phyloP scores from a whole-genome alignment of 495 filamentous ascomycete species.

The Rhizodiscina lignyota region DNA sequence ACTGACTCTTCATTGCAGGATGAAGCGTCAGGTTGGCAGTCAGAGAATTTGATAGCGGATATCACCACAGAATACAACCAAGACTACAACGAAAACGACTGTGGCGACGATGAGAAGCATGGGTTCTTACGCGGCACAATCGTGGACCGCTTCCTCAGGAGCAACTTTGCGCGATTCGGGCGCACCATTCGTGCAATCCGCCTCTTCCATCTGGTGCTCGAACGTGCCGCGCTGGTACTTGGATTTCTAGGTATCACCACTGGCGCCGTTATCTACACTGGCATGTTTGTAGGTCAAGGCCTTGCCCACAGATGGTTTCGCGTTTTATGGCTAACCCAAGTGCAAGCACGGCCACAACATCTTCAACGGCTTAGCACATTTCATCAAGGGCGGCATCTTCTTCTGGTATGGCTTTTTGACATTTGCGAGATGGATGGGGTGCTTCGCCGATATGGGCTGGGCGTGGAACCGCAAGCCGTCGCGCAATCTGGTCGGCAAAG shows the following conservation, averaged over 20 bases:
- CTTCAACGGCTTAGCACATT: conserved; percentile 84
- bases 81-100: conserved; percentile 20
- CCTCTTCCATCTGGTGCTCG: conserved; percentile 41
- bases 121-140: conserved; percentile 28
- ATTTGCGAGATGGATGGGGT: conserved; percentile 80
- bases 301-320: background rate
- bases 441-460: conserved; percentile 87
- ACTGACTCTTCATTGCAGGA: no score
- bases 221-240: conserved; percentile 44
- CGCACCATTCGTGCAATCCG: conserved; percentile 40
- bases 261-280: conserved; percentile 52
- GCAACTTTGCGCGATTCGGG: conserved; percentile 33
- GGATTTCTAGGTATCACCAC: conserved; percentile 47
- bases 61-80: no score
- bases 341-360: conserved; percentile 37
- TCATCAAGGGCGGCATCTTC: conserved; percentile 95
- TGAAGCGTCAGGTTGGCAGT: no score
- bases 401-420: conserved; percentile 86
- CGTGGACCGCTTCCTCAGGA: conserved; percentile 29
- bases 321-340: background rate
- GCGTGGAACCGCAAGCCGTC: conserved; percentile 81
- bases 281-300: conserved; percentile 44
- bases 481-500: conserved; percentile 38
- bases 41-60: no score
- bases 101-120: conserved; percentile 22